Conservation (phyloP, 352 stramenopile genomes). For the Pythium dissotocum region DNA sequence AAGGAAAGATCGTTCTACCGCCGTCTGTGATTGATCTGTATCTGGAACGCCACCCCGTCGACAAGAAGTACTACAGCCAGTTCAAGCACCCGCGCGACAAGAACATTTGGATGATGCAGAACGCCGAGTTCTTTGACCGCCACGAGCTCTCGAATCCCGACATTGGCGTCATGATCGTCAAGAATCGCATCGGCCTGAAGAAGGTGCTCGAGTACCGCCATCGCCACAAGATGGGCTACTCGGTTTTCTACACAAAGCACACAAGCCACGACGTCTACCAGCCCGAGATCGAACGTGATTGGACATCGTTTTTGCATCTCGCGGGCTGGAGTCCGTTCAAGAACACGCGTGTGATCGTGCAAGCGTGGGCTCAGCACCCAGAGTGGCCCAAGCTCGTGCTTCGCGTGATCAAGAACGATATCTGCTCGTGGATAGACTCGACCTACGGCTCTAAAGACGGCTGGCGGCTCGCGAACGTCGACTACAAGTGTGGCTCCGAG, state of each 20-base stretch:
- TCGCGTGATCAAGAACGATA: constrained; percentile 61
- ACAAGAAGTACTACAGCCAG: constrained; percentile 71
- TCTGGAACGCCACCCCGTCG: constrained; percentile 68
- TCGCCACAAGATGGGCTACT: constrained; percentile 73
- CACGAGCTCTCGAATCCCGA: constrained; percentile 69
- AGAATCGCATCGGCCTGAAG: constrained; percentile 78
- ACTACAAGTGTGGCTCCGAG: constrained; percentile 72
- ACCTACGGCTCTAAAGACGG: constrained; percentile 45
- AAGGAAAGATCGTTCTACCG: constrained; percentile 46
- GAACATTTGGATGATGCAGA: constrained; percentile 87
- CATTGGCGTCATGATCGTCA: constrained; percentile 82
- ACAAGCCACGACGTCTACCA: constrained; percentile 73
- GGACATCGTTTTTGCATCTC: constrained; percentile 75
- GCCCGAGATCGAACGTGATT: constrained; percentile 58
- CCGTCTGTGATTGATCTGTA: constrained; percentile 81
- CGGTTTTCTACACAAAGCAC: constrained; percentile 83
- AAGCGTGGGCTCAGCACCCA: constrained; percentile 66
- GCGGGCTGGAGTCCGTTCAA: constrained; percentile 75
- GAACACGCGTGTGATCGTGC: constrained; percentile 72
- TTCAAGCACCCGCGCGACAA: constrained; percentile 59
- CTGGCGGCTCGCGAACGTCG: constrained; percentile 69
- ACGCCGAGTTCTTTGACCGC: constrained; percentile 82
- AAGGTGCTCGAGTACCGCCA: constrained; percentile 83
- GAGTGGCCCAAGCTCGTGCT: constrained; percentile 75
- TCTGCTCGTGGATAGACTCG: constrained; percentile 69